Base-by-base conservation (phyloP, 192 early-diverging fungal genomes). In the Coemansia javaensis region DNA sequence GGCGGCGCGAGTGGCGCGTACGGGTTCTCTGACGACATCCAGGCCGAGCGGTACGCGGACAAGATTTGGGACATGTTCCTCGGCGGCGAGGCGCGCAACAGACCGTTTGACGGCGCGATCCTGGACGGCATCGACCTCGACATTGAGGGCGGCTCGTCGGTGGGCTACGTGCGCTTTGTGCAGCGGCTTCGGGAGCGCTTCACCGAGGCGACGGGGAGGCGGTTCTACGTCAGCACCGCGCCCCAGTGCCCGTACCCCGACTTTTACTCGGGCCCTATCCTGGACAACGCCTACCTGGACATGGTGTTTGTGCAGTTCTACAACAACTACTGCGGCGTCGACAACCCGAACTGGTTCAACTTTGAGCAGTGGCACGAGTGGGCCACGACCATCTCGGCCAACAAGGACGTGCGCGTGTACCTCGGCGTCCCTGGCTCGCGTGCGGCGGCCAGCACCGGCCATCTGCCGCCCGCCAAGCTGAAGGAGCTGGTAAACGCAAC, bases 221-320 rank as follows among this genome's bases (percentile, higher is more conserved):
- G 68, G 24, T 84, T 78, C 52, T 81, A 77, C 47, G 77, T 87
- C 28, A 75, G 80, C 2, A 82, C 82, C 0, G 87, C 85, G 2
- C 87, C 87, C 7, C 87, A 89, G 40, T 89, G 87, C 35, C 78
- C 81, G 2, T 86, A 78, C 49, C 80, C 85, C 12, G 82, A 89
- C 61, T 79, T 74, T 1, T 83, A 85, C 53, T 45, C 85, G 1
- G 81, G 79, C 0, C 66, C 67, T 1, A 67, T 79, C 15, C 55
- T 86, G 4, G 68, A 85, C 38, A 60, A 77, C 21, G 78, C 85
- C 3, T 83, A 79, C 41, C 60, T 82, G 6, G 82, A 85, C 44
- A 76, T 85, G 81, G 69, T 89, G 0, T 85, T 80, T 77, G 81
- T 89, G 1, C 87, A 89, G 63, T 89, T 86, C 48, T 89, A 89